Base-by-base conservation (phyloP, 2,329 filamentous ascomycete species). In the Talaromyces rugulosus region DNA sequence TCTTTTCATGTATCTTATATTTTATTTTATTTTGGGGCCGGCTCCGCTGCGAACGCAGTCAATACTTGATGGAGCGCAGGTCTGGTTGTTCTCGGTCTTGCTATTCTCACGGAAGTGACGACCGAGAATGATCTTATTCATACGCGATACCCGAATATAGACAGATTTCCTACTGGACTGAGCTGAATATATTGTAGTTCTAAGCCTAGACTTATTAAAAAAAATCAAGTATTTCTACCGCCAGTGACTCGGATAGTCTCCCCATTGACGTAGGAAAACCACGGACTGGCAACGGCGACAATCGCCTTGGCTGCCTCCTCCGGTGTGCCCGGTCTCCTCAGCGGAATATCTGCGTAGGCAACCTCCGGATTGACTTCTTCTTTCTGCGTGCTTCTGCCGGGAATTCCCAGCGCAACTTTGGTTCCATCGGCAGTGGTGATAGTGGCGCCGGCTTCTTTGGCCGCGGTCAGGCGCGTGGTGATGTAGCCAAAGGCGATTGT, bases 161-260 rank as follows among this genome's bases (percentile, higher is more conserved):
- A 53, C 34, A 51, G 40, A 59, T 53, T 53, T 53, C 50, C n/a
- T 28, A n/a, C 27, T 51, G 27, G 5, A 51, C 44, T 12, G 44
- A 44, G 12, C 23, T 33, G 8, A 33, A 33, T 9, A 23, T 23
- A 23, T 33, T 33, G 31, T 33, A 33, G 31, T 33, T 33, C 31
- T 1, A 9, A 33, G 8, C 9, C 40, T 42, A 18, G 12, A 42
- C 12, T 42, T 11, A n/a, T 42, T 28, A 12, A 52, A 52, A 3
- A 31, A 47, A 44, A 47, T 73, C 82, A 87, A 74, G 86, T 87
- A 69, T 83, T 84, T 66, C 85, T 81, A 2, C 92, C 91, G 14
- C 91, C 92, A 5, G 91, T 95, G 58, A 95, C 91, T 79, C 88
- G 90, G 67, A 96, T 89, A 0, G 91, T 94, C 83, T 96, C 91